Evolutionary conservation across 345 rosid genomes (phyloP).

Genomic region (Melastoma malabathricum): DNA sequence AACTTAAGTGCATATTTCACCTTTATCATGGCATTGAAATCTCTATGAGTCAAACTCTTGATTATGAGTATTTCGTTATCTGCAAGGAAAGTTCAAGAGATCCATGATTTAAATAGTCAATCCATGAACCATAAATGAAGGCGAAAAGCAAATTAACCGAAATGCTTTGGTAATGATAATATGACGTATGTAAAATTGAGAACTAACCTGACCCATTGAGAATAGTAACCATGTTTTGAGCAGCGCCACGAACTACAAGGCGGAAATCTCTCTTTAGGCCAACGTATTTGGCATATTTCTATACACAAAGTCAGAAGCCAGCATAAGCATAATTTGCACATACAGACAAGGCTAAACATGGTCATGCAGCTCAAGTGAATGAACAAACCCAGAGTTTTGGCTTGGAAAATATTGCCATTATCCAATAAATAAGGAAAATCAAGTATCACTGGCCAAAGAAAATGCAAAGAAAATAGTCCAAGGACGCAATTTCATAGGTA

Average conservation of each 20-base stretch:
- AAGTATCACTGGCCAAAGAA: too few species aligned
- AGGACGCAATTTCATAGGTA: too few species aligned
- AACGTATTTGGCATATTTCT: slow-evolving; percentile 87
- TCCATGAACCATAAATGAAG: too few species aligned
- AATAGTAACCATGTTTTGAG: slow-evolving; percentile 82
- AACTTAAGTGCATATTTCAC: slow-evolving; percentile 20
- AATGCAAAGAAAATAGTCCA: too few species aligned
- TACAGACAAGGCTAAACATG: background rate
- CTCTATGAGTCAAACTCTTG: slow-evolving; percentile 81
- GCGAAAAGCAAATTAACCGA: too few species aligned
- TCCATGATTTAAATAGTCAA: background rate
- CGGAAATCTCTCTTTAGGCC: slow-evolving; percentile 93
- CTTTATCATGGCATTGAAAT: slow-evolving; percentile 89
- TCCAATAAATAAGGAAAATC: too few species aligned
- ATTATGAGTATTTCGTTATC: slow-evolving; percentile 87
- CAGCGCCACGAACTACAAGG: slow-evolving; percentile 93
- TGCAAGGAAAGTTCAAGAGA: slow-evolving; percentile 26
- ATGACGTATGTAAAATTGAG: slow-evolving; percentile 6
- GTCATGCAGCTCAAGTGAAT: too few species aligned
- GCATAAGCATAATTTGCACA: slow-evolving; percentile 10
- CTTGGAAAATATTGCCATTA: too few species aligned
- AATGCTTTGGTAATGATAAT: too few species aligned
- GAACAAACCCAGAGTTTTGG: too few species aligned
- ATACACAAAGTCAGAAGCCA: slow-evolving; percentile 10
- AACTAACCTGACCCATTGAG: slow-evolving; percentile 66